Percentiles rank a stretch among this genome's conserved stretches.
Conservation (phyloP, 169 alveolate genomes). For the Theileria annulata region DNA sequence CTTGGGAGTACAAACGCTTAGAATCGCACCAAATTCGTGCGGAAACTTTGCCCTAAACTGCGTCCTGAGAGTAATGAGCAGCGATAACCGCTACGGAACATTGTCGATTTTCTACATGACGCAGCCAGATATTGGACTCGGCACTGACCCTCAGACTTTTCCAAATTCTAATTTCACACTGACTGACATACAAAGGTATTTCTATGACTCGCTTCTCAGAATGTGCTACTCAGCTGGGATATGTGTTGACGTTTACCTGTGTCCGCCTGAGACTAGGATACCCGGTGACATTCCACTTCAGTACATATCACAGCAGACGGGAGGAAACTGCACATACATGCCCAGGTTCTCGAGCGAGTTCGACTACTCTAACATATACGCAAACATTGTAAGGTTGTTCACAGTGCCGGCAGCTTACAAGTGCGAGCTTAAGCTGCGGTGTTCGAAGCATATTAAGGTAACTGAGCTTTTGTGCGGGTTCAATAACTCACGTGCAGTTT, state of each 20-base stretch:
- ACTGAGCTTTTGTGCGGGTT: constrained; percentile 66
- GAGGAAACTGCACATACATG: constrained; percentile 53
- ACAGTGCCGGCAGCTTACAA: constrained; percentile 63
- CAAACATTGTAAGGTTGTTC: constrained; percentile 30
- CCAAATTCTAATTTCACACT: constrained; percentile 20
- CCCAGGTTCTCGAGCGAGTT: constrained; percentile 25
- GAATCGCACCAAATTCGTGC: constrained; percentile 62
- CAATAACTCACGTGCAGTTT: constrained; percentile 66
- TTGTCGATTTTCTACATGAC: constrained; percentile 69
- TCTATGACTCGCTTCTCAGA: constrained; percentile 40
- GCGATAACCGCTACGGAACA: constrained; percentile 63
- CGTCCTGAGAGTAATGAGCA: constrained; percentile 67
- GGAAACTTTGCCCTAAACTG: constrained; percentile 69
- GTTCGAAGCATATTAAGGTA: constrained; percentile 57
- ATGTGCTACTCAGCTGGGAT: constrained; percentile 52
- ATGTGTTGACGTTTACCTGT: constrained; percentile 55
- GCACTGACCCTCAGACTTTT: constrained; percentile 40
- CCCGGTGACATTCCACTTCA: constrained; percentile 43
- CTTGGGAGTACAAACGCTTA: constrained; percentile 30
- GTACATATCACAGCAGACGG: constrained; percentile 62
- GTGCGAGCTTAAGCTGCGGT: constrained; percentile 74
- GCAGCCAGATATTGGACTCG: constrained; percentile 73
- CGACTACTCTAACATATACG: constrained; percentile 14
- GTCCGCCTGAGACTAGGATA: constrained; percentile 41
- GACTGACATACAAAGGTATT: constrained; percentile 29